Evolutionary conservation across 73 alveolate species (phyloP).

Genomic region (Symbiodinium natans): DNA sequence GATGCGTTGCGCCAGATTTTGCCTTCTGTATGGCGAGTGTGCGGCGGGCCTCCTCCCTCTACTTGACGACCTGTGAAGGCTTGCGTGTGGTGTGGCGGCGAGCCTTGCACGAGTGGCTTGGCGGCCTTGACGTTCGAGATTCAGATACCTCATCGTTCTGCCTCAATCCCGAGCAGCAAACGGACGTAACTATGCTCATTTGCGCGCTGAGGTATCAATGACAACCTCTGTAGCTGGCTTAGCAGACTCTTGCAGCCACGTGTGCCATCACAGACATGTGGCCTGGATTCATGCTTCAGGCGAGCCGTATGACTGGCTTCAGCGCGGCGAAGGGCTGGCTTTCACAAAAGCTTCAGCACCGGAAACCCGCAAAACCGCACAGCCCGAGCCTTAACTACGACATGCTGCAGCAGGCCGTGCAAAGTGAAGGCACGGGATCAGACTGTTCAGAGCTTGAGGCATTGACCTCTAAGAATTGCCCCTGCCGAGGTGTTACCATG

Average conservation of each 20-base stretch:
- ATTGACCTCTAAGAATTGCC: background rate
- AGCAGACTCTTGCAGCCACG: background rate
- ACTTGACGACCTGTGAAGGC: background rate
- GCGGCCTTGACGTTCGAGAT: no score
- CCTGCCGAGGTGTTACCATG: slow-evolving; percentile 49
- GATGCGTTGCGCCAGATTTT: background rate
- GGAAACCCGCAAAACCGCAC: slow-evolving; percentile 35
- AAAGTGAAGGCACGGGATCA: background rate
- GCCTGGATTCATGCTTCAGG: no score
- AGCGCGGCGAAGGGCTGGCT: slow-evolving; percentile 54
- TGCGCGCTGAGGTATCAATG: slow-evolving; percentile 23
- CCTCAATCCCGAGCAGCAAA: background rate
- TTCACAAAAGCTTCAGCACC: slow-evolving; percentile 9
- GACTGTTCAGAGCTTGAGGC: background rate
- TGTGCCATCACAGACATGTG: no score
- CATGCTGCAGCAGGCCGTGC: background rate
- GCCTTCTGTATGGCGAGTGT: background rate
- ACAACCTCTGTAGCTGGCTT: slow-evolving; percentile 32
- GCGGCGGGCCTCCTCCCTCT: no score
- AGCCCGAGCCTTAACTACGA: background rate
- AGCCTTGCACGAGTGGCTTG: slow-evolving; percentile 71
- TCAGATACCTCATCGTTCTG: no score
- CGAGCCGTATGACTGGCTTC: slow-evolving; percentile 37
- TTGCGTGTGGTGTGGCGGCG: slow-evolving; percentile 85
- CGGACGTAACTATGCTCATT: no score